Conservation (phyloP, 306 rosid genomes). For the Quercus agrifolia region DNA sequence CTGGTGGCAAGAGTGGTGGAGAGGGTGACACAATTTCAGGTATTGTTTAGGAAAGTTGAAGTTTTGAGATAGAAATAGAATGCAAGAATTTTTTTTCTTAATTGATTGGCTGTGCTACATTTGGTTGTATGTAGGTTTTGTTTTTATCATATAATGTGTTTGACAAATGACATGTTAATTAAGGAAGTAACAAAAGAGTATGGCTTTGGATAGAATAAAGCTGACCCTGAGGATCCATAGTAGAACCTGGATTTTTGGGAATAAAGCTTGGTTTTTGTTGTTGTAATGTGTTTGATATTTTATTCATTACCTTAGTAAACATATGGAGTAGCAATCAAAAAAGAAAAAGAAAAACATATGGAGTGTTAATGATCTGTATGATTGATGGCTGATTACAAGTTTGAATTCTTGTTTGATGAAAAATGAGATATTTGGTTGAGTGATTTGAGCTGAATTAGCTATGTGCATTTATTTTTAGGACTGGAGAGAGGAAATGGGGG, state of each 20-base stretch:
- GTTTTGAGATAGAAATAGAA: background rate
- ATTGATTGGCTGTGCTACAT: background rate
- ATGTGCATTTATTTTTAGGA: slow-evolving; percentile 40
- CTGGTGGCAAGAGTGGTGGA: background rate
- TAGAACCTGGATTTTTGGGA: no score
- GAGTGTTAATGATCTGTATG: background rate
- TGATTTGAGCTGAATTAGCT: slow-evolving; percentile 27
- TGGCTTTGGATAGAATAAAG: no score
- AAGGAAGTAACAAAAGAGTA: no score
- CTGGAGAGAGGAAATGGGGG: slow-evolving; percentile 20
- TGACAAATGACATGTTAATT: background rate
- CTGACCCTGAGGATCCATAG: no score
- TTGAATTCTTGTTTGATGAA: background rate
- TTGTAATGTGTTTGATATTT: no score
- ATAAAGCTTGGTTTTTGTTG: no score
- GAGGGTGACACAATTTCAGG: slow-evolving; percentile 30
- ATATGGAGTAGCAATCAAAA: no score
- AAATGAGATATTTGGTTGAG: background rate
- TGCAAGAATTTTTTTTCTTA: background rate
- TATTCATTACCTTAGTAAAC: background rate
- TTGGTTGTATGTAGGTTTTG: background rate
- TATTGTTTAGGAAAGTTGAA: slow-evolving; percentile 12
- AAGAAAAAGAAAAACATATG: background rate
- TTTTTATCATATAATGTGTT: background rate
- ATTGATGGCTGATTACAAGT: background rate